A percentile compares a stretch with the other conserved stretches of the same genome.
Evolutionary conservation across 192 early-diverging fungal genomes (phyloP).

Genomic region (Funneliformis geosporum): DNA sequence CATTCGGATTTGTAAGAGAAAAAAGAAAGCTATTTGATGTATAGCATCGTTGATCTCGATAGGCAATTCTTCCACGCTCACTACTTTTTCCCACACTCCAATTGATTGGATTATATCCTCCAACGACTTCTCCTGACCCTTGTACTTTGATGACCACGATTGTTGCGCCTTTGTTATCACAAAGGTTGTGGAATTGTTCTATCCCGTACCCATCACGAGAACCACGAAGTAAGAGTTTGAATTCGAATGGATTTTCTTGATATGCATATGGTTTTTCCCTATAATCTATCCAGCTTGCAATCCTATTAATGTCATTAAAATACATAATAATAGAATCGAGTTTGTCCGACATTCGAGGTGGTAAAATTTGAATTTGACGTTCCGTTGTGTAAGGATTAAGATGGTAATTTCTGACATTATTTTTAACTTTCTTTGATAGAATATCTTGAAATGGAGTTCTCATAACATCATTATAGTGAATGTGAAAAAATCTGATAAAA

Average conservation of each 20-base stretch:
- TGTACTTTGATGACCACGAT: not conserved
- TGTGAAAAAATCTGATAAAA: not conserved
- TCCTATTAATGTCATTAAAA: no score
- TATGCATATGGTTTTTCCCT: not conserved
- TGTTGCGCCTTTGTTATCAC: not conserved
- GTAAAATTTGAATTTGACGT: no score
- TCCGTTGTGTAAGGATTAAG: no score
- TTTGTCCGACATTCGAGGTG: no score
- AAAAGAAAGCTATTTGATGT: no score
- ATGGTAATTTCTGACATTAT: no score
- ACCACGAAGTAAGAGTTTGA: not conserved
- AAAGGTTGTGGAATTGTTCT: not conserved
- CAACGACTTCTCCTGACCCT: not conserved
- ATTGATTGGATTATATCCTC: slow-evolving; percentile 2
- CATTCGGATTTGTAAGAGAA: no score
- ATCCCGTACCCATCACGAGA: not conserved
- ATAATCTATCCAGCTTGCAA: not conserved
- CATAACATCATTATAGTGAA: not conserved
- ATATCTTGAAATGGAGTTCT: not conserved
- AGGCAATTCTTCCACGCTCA: no score
- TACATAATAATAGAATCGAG: no score
- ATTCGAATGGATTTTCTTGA: not conserved
- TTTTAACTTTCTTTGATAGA: not conserved
- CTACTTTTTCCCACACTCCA: not conserved
- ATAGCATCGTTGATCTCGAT: no score